Evolutionary conservation across 306 rosid species (phyloP), one percentile per base, ranked within the genome.

Genomic region (Vigna trinervia): DNA sequence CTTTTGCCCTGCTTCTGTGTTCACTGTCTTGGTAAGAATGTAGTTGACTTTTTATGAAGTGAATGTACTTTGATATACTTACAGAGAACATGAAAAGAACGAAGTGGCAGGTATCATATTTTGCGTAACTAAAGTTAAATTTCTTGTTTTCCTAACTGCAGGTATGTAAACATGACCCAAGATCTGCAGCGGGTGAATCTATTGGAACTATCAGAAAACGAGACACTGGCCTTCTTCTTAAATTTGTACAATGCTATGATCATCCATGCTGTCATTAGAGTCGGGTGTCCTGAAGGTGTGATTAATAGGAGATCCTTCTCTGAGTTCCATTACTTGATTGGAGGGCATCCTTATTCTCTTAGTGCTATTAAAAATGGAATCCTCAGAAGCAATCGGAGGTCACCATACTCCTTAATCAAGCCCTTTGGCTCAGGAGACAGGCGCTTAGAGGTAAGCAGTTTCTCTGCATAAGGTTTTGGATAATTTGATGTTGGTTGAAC

Each of bases 241-340:
- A 92, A 95, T 86, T 73, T 95, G 80, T 88, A 90, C 80, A 95
- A 95, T 85, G 97, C 97, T 36, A 95, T 95, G 96, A 91, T 89
- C 14, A 79, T 95, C 73, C 97, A 95, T 84, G 97, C 93, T 3
- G 62, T 89, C 32, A 92, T 88, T 30, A 88, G 90, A 75, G 79
- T 86, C 41, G 97, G 98, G 70, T 79, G 83, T 54, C 88, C 89
- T 57, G 92, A 92, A 74, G 89, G 92, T 58, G 68, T 85, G 28
- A 85, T 92, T 30, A 93, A 90, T 51, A 87, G 95, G 76, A 90
- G 86, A 82, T 87, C 89, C 83, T 90, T 81, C 80, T 84, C 95
- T 17, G 90, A 90, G 67, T 95, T 95, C 79, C 93, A 80, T 6
- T 95, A 95, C 73, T 62, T 95, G 69, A 88, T 95, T 14, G 98